These are phyloP conservation scores for Austroboletus rostrupii DNA, from an alignment of 1,284 basidiomycete species.

Conservation along the genomic window DNA sequence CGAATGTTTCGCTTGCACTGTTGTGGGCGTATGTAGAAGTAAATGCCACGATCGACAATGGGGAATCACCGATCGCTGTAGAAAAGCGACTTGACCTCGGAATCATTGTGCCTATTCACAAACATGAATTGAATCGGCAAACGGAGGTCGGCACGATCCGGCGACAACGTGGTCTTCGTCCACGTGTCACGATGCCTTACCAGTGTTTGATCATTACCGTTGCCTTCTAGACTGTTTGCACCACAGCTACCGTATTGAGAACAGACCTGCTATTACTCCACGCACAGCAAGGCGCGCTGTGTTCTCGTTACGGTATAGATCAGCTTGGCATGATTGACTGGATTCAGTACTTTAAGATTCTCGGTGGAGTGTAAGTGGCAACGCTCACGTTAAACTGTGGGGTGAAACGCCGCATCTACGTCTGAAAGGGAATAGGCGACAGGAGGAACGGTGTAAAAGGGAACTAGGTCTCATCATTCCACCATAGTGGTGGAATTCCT, in stretches of 20 bases:
- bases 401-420: background rate
- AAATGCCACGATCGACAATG: too few relatives aligned
- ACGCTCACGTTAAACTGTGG: background rate
- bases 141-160: too few relatives aligned
- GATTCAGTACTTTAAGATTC: background rate
- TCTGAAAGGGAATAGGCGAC: background rate
- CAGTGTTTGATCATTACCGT: background rate
- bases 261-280: background rate
- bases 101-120: too few relatives aligned
- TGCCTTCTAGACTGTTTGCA: background rate
- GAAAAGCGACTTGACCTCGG: too few relatives aligned
- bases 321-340: background rate
- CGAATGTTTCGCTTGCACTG: too few relatives aligned
- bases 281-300: background rate
- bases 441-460: too few relatives aligned
- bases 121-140: too few relatives aligned
- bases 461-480: background rate
- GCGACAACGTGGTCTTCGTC: too few relatives aligned
- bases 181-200: too few relatives aligned
- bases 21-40: too few relatives aligned
- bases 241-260: background rate
- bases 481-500: background rate
- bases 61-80: too few relatives aligned
- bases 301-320: background rate
- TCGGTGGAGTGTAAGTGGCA: background rate